These are phyloP conservation scores for Colletotrichum sublineola DNA, from an alignment of 2,329 filamentous ascomycete genomes.

Conservation along the genomic window DNA sequence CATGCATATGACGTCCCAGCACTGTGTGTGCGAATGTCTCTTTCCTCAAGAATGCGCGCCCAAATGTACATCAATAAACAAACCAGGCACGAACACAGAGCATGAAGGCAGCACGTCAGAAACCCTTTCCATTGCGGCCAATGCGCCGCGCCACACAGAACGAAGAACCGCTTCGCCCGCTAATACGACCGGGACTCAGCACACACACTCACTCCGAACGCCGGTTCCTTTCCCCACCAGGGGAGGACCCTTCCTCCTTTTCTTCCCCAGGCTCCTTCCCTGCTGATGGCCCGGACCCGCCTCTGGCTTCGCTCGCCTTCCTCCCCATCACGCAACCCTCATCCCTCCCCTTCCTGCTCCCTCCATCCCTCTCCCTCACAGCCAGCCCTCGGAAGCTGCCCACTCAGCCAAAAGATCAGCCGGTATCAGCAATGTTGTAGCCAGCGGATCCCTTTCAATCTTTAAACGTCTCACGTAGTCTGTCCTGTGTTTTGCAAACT, in stretches of 20 bases:
- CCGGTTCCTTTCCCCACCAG: conserved; percentile 14
- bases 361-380: conserved; percentile 35
- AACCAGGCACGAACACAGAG: conserved; percentile 5
- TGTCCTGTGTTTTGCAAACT: conserved; percentile 27
- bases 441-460: conserved; percentile 17
- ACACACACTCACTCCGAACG: neutral
- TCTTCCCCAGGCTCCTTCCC: conserved; percentile 35
- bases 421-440: conserved; percentile 38
- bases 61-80: conserved; percentile 29
- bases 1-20: conserved; percentile 17
- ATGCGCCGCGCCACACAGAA: conserved; percentile 18
- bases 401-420: conserved; percentile 22
- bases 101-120: conserved; percentile 27
- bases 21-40: conserved; percentile 38
- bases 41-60: conserved; percentile 15
- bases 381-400: conserved; percentile 13
- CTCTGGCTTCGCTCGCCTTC: conserved; percentile 27
- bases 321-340: conserved; percentile 35
- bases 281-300: conserved; percentile 27
- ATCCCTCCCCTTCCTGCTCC: conserved; percentile 39
- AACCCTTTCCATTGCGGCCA: conserved; percentile 8
- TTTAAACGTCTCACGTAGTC: conserved; percentile 22
- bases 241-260: conserved; percentile 39
- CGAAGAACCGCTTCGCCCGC: conserved; percentile 21
- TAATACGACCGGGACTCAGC: conserved; percentile 20